Base-by-base conservation (phyloP, 192 early-diverging fungal genomes). In the Umbelopsis ramanniana region DNA sequence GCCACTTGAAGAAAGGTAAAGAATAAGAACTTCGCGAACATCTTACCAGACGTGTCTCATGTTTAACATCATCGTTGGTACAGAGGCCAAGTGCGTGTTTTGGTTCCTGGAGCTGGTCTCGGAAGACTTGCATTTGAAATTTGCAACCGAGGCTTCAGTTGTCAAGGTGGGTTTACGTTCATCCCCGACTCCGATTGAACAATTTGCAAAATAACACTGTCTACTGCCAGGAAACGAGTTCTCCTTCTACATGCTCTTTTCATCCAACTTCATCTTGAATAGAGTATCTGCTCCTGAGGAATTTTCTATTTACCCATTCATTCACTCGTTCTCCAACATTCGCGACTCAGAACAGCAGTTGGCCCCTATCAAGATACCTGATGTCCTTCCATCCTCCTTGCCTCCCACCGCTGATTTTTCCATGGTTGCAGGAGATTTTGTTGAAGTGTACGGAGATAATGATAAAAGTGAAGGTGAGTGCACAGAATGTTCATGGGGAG, bases 351-450 rank as follows among this genome's bases (percentile, higher is more conserved):
- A 85, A 1, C 80, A 91, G 69, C 93, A 95, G 72, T 63, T 95
- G 63, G 78, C 83, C 14, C 69, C 89, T 21, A 86, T 96, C 2
- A 45, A 26, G 22, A 89, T 99, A 23, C 98, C 98, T 14, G 98
- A 99, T 77, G 88, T 94, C 6, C 79, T 94, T 47, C 91, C 92
- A 22, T 83, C 82, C 40, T 79, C 81, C 22, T 81, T 96, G 24
- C 91, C 93, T 2, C 52, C 54, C 4, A 83, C 80, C 12, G 90
- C 91, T 1, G 91, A 94, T 60, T 98, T 98, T 75, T 95, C 94
- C 9, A 98, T 99, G 97, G 92, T 93, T 9, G 96, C 96, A 6
- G 98, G 98, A 52, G 98, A 99, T 79, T 99, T 99, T 84, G 69
- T 92, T 47, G 97, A 98, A 77, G 89, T 96, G 11, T 98, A 98